Evolutionary conservation across 495 filamentous ascomycete species (phyloP).

Genomic region (Pseudevernia furfuracea): DNA sequence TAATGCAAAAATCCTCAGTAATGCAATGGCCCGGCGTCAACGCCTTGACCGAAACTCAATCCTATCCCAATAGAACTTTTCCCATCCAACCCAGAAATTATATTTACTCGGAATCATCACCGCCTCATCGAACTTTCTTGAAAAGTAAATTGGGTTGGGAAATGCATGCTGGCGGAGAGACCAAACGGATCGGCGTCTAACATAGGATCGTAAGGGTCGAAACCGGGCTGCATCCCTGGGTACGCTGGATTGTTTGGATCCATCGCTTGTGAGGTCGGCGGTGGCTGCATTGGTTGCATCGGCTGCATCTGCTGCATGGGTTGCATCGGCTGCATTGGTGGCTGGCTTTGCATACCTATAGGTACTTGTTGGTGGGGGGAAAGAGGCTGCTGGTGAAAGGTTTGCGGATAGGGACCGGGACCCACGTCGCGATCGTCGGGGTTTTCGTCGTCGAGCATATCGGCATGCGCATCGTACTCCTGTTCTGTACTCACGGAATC

Average conservation of each 20-base stretch:
- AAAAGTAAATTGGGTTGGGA: slow-evolving; percentile 70
- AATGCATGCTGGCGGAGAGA: slow-evolving; percentile 86
- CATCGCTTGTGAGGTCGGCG: slow-evolving; percentile 31
- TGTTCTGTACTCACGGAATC: slow-evolving; percentile 83
- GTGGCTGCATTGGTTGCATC: slow-evolving; percentile 25
- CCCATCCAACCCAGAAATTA: neutral
- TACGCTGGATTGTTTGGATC: slow-evolving; percentile 37
- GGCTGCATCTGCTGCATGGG: slow-evolving; percentile 28
- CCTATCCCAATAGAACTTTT: neutral
- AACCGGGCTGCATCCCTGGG: slow-evolving; percentile 55
- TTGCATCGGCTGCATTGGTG: slow-evolving; percentile 31
- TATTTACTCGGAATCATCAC: slow-evolving; percentile 8
- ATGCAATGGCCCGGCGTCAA: slow-evolving; percentile 1
- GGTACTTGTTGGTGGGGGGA: slow-evolving; percentile 38
- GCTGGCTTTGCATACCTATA: slow-evolving; percentile 25
- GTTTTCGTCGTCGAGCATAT: slow-evolving; percentile 81
- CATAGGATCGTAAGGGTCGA: slow-evolving; percentile 75
- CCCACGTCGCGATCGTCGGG: slow-evolving; percentile 55
- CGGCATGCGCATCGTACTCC: slow-evolving; percentile 95
- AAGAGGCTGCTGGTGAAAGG: slow-evolving; percentile 44
- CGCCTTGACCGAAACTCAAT: neutral
- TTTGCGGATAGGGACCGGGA: slow-evolving; percentile 57
- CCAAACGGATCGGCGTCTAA: slow-evolving; percentile 88
- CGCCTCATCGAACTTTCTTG: slow-evolving; percentile 24
- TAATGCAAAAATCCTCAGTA: slow-evolving; percentile 4